These are phyloP conservation scores for Dendrobium chrysotoxum DNA, from an alignment of 106 monocot species.

Conservation along the genomic window DNA sequence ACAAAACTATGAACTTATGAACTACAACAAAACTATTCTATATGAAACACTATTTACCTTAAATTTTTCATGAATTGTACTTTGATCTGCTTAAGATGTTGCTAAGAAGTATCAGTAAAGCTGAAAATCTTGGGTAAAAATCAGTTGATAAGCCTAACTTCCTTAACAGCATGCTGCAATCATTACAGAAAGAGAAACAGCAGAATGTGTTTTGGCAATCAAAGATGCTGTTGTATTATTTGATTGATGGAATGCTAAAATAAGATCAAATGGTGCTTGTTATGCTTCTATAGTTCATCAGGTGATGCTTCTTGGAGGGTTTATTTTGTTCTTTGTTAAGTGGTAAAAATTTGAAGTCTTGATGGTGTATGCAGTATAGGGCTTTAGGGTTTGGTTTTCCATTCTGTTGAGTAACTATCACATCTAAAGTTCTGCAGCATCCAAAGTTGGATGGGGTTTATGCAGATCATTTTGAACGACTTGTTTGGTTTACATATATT, in stretches of 20 bases:
- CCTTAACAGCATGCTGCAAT: too few species aligned
- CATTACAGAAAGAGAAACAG: too few species aligned
- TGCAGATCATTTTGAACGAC: conserved; percentile 1
- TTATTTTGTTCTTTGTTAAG: not conserved
- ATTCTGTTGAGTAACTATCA: not conserved
- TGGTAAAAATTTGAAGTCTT: not conserved
- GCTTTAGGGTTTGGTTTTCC: not conserved
- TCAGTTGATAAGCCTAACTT: too few species aligned
- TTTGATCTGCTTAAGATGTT: not conserved
- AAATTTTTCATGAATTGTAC: not conserved
- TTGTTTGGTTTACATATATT: not conserved
- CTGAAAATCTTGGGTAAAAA: not conserved
- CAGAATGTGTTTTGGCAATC: not conserved
- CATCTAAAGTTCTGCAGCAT: not conserved
- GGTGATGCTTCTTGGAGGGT: not conserved
- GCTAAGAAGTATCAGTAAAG: not conserved
- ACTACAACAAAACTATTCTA: not conserved
- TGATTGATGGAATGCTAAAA: not conserved
- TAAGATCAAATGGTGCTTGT: not conserved
- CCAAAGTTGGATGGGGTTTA: not conserved
- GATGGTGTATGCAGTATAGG: not conserved
- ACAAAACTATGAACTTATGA: not conserved
- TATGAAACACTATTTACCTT: not conserved
- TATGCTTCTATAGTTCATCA: not conserved
- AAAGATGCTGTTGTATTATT: not conserved